Evolutionary conservation across 768 basidiomycete genomes (phyloP).

Genomic region (Pholiota molesta): DNA sequence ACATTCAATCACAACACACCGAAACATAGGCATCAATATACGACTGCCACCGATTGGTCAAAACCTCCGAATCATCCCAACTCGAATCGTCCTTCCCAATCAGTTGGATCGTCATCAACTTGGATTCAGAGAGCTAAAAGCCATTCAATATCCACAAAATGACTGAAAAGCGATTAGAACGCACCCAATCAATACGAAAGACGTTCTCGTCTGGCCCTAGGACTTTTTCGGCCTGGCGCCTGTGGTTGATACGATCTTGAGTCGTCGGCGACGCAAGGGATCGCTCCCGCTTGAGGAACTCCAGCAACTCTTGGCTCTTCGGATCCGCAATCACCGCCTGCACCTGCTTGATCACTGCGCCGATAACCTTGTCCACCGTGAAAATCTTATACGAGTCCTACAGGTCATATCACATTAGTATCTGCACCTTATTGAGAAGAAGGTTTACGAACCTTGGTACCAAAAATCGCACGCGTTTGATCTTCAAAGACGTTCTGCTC

Average conservation of each 20-base stretch:
- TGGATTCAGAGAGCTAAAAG: slow-evolving; percentile 62
- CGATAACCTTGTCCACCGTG: slow-evolving; percentile 91
- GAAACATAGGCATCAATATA: slow-evolving; percentile 80
- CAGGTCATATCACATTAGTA: not conserved
- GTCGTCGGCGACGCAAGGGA: slow-evolving; percentile 59
- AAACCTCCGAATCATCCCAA: slow-evolving; percentile 74
- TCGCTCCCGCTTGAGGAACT: slow-evolving; percentile 70
- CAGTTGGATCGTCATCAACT: slow-evolving; percentile 71
- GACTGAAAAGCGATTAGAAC: slow-evolving; percentile 16
- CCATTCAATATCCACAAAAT: not conserved
- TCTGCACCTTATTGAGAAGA: not conserved
- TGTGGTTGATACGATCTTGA: slow-evolving; percentile 71
- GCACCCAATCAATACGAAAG: slow-evolving; percentile 82
- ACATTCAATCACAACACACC: slow-evolving; percentile 36
- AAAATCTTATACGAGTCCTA: slow-evolving; percentile 88
- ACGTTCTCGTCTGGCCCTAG: slow-evolving; percentile 78
- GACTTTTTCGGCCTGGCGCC: slow-evolving; percentile 69
- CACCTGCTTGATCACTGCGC: slow-evolving; percentile 85
- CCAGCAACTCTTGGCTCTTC: slow-evolving; percentile 73
- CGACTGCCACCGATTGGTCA: slow-evolving; percentile 77
- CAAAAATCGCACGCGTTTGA: slow-evolving; percentile 85
- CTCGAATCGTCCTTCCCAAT: slow-evolving; percentile 80
- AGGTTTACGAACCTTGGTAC: slow-evolving; percentile 58
- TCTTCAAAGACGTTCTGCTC: slow-evolving; percentile 91
- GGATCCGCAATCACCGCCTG: slow-evolving; percentile 70